phyloP scores from a whole-genome alignment of 2,329 filamentous ascomycete genomes.

The Fusarium domesticum region DNA sequence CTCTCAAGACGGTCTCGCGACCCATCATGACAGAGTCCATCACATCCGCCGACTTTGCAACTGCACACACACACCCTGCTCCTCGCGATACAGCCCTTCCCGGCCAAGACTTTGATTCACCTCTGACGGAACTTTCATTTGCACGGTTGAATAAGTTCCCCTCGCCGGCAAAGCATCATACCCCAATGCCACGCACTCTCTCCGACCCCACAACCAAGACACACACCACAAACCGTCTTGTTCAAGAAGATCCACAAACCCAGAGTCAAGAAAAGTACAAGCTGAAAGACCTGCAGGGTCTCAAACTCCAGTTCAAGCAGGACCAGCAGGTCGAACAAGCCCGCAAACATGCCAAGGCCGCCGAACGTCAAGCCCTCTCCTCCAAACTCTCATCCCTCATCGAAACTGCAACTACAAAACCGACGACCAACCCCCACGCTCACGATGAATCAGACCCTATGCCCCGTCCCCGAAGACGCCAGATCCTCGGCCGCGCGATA shows the following conservation, averaged over 20 bases:
- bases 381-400: constrained; percentile 45
- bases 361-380: constrained; percentile 42
- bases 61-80: constrained; percentile 39
- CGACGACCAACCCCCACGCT: constrained; percentile 13
- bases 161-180: constrained; percentile 31
- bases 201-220: constrained; percentile 37
- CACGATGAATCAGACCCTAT: constrained; percentile 15
- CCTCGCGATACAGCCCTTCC: constrained; percentile 26
- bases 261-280: constrained; percentile 9
- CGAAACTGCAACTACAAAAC: constrained; percentile 27
- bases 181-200: constrained; percentile 28
- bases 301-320: constrained; percentile 8
- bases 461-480: constrained; percentile 38
- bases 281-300: constrained; percentile 1
- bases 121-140: constrained; percentile 42
- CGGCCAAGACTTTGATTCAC: constrained; percentile 28
- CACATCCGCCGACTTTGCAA: constrained; percentile 40
- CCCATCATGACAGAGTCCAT: constrained; percentile 18
- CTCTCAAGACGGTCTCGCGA: constrained; percentile 8
- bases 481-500: constrained; percentile 56
- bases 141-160: constrained; percentile 43
- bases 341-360: constrained; percentile 32
- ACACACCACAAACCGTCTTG: not conserved
- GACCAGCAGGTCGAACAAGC: constrained; percentile 21
- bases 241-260: constrained; percentile 1